Conservation (phyloP, 331 rosid species). For the Dryas integrifolia region DNA sequence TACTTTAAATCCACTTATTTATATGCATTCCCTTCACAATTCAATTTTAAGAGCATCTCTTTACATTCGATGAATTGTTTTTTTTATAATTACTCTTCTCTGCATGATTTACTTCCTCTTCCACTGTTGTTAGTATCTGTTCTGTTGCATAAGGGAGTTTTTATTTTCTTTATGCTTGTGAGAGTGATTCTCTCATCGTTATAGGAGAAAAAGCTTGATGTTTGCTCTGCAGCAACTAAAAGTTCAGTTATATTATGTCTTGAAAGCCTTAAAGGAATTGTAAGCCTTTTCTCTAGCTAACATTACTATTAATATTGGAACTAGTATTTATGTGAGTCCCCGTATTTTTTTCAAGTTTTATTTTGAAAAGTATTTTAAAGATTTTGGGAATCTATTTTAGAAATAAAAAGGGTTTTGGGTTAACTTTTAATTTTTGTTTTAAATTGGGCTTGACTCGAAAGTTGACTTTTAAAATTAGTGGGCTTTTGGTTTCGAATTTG, state of each 20-base stretch:
- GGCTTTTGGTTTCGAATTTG: too few species aligned
- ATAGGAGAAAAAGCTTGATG: conserved; percentile 81
- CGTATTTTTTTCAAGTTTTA: too few species aligned
- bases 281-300: conserved; percentile 29
- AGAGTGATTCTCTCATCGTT: conserved; percentile 17
- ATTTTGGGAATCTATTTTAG: too few species aligned
- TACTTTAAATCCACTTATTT: conserved; percentile 13
- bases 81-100: not conserved
- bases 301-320: not conserved
- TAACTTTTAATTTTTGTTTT: too few species aligned
- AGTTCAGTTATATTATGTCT: conserved; percentile 89
- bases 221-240: conserved; percentile 97
- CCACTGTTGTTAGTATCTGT: not conserved
- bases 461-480: too few species aligned
- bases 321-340: not conserved
- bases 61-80: conserved; percentile 19
- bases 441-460: too few species aligned
- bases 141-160: not conserved
- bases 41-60: conserved; percentile 10
- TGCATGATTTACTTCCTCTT: not conserved
- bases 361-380: too few species aligned
- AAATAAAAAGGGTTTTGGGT: too few species aligned
- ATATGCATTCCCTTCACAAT: conserved; percentile 10
- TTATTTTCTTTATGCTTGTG: not conserved
- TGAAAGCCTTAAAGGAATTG: conserved; percentile 83